A percentile compares a stretch with the other conserved stretches of the same genome.
Conservation (phyloP, 768 basidiomycete genomes). For the Lepiota brunneoincarnata region DNA sequence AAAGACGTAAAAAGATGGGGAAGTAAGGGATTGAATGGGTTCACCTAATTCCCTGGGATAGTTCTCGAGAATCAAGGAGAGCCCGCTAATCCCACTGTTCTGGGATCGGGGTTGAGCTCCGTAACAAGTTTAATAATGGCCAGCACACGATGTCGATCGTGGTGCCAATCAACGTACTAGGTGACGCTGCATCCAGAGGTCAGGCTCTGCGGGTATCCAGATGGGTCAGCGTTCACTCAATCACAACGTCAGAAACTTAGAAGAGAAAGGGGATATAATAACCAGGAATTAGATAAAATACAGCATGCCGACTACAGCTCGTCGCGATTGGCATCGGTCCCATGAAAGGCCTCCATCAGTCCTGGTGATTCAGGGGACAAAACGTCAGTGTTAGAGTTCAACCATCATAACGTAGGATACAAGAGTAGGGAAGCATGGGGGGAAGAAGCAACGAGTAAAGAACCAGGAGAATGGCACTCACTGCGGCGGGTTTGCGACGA, state of each 20-base stretch:
- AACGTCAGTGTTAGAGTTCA: constrained; percentile 4
- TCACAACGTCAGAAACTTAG: too few species aligned
- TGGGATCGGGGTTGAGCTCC: too few species aligned
- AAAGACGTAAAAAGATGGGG: neutral
- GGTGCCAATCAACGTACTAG: too few species aligned
- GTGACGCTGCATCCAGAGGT: too few species aligned
- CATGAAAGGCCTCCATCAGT: constrained; percentile 51
- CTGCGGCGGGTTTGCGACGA: constrained; percentile 67
- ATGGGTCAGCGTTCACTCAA: too few species aligned
- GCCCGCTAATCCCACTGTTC: too few species aligned
- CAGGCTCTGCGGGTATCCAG: too few species aligned
- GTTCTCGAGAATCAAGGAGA: too few species aligned
- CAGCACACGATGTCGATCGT: too few species aligned
- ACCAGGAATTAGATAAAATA: constrained; percentile 14
- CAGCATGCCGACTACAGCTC: constrained; percentile 33
- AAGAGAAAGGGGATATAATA: constrained; percentile 17
- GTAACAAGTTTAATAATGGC: too few species aligned
- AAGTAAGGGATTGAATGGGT: neutral
- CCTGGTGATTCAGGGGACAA: constrained; percentile 33
- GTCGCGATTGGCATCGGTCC: constrained; percentile 34
- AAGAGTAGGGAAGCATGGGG: too few species aligned
- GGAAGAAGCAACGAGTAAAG: neutral
- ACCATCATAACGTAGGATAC: neutral
- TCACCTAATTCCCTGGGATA: too few species aligned
- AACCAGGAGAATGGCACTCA: constrained; percentile 41